Evolutionary conservation across 108 stramenopile species (phyloP), one percentile per base, ranked within the genome.

Genomic region (Discostella pseudostelligera): DNA sequence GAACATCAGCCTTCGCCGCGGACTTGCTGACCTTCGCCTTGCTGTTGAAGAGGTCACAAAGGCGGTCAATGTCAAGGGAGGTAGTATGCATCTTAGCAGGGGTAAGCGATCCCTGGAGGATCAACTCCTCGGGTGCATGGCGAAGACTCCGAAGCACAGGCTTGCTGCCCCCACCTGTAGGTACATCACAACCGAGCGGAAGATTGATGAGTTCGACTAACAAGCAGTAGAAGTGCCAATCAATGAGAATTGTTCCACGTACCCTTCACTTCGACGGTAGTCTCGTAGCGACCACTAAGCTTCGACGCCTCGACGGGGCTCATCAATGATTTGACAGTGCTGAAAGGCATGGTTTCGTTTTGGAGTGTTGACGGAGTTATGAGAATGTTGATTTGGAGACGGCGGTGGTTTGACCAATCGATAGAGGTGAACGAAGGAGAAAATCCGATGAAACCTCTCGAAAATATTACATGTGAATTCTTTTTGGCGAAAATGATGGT

Each of bases 281-380:
- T 39, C 32, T 56, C 55, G 32, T 56, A 56, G 55, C 55, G 55
- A 19, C 55, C 55, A 37, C 55, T 56, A 19, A 56, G 55, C 37
- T 56, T 56, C 37, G 55, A 56, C 9, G 55, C 55, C 16, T 39
- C 55, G 37, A 17, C 16, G 55, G 55, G 55, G 55, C 55, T 56
- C 2, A 56, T 25, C 5, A 39, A 4, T 26, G n/a, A n/a, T 19
- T 56, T 25, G n/a, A 56, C 55, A 19, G 55, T 56, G 4, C 32
- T 35, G n/a, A 56, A 56, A 39, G 36, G 3, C 55, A 56, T 56
- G 55, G 4, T 56, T 3, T 51, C 24, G 9, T 50, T 22, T 19
- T n/a, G n/a, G n/a, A n/a, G n/a, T n/a, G n/a, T n/a, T n/a, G n/a
- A n/a, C n/a, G n/a, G n/a, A n/a, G n/a, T n/a, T n/a, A 32, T 32